Evolutionary conservation across 352 stramenopile species (phyloP).

Genomic region (Phytophthora quininea): DNA sequence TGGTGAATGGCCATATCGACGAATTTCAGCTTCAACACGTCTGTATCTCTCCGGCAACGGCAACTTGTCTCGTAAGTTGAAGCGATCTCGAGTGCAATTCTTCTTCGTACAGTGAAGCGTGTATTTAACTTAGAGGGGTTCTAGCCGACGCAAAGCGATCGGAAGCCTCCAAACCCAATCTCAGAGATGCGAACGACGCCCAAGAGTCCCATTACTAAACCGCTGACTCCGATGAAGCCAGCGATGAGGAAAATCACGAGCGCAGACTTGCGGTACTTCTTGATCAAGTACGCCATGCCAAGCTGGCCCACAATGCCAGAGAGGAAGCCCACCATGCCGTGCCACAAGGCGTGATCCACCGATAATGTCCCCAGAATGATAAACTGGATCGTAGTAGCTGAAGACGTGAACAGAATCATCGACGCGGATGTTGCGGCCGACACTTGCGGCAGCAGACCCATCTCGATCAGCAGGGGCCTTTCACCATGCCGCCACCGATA

Average conservation of each 20-base stretch:
- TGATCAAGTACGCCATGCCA: constrained; percentile 91
- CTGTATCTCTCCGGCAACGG: too few relatives aligned
- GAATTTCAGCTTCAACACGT: too few relatives aligned
- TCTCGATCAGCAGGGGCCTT: constrained; percentile 90
- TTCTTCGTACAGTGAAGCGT: neutral
- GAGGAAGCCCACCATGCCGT: constrained; percentile 92
- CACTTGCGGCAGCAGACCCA: constrained; percentile 88
- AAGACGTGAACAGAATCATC: constrained; percentile 95
- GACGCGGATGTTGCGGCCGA: constrained; percentile 89
- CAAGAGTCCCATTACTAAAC: constrained; percentile 74
- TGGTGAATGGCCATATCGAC: too few relatives aligned
- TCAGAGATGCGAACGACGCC: constrained; percentile 58
- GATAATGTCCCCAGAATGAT: constrained; percentile 93
- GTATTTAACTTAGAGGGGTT: constrained; percentile 28
- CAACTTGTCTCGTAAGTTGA: too few relatives aligned
- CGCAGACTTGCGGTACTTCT: constrained; percentile 87
- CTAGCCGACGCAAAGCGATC: constrained; percentile 56
- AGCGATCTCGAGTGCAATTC: neutral
- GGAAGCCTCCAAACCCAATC: constrained; percentile 78
- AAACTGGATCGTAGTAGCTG: constrained; percentile 95
- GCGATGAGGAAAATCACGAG: constrained; percentile 84
- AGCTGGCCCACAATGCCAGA: constrained; percentile 92
- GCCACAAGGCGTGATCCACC: constrained; percentile 90
- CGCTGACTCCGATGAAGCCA: constrained; percentile 72
- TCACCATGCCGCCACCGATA: constrained; percentile 93